Conservation (phyloP, 495 filamentous ascomycete genomes). For the Penicillium goetzii region DNA sequence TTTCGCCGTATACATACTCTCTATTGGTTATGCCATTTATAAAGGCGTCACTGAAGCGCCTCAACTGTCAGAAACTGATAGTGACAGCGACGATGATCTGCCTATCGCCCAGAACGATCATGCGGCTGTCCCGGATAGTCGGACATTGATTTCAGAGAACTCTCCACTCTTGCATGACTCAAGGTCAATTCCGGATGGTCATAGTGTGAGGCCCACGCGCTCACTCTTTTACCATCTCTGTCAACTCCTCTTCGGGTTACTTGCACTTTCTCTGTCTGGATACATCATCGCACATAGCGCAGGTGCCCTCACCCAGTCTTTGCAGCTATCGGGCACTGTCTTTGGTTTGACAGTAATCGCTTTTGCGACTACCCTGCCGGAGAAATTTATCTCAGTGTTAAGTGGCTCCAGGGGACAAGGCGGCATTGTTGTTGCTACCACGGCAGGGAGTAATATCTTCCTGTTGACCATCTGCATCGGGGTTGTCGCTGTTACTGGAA, state of each 20-base stretch:
- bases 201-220: not conserved
- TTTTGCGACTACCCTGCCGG: conserved; percentile 60
- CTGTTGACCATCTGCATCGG: conserved; percentile 56
- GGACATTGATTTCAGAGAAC: conserved; percentile 16
- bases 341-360: conserved; percentile 59
- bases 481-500: conserved; percentile 40
- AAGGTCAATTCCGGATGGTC: not conserved
- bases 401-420: conserved; percentile 48
- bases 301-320: conserved; percentile 37
- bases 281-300: conserved; percentile 52
- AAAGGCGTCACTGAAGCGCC: conserved; percentile 45
- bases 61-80: conserved; percentile 42
- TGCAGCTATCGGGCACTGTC: conserved; percentile 49
- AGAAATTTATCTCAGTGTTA: conserved; percentile 57
- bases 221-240: conserved; percentile 42
- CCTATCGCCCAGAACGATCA: not conserved
- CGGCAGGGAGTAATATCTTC: conserved; percentile 60
- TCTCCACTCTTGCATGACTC: conserved; percentile 21
- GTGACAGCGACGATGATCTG: conserved; percentile 22
- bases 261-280: conserved; percentile 52
- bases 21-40: conserved; percentile 51
- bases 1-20: conserved; percentile 53
- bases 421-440: conserved; percentile 57
- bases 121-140: not conserved
- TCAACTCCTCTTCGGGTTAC: conserved; percentile 52